Evolutionary conservation across 1,139 yeast genomes (phyloP), one percentile per base, ranked within the genome.

Genomic region (Meyerozyma sp.): DNA sequence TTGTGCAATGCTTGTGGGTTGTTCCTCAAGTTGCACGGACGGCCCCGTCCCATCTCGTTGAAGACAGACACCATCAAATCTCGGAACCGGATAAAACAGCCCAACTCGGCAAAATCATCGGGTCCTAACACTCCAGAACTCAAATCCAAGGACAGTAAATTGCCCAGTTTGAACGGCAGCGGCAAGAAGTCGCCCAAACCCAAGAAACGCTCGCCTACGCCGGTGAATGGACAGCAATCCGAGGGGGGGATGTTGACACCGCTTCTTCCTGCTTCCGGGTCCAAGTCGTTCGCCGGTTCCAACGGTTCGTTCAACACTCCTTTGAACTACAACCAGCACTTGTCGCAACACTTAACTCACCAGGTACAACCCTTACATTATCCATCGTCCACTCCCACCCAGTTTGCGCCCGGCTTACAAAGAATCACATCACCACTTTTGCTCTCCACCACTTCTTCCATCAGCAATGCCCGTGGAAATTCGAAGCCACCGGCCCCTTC

Each of bases 1-100:
- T 74, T 91, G 42, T 91, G 98, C 62, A 91, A 91, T 66, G 98
- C 98, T 4, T 91, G 97, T 68, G 98, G 98, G 0, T 72, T 91
- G 43, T 91, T 91, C 58, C 69, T 91, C 49, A 91, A 91, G 65
- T 74, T 91, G 36, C 98, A 91, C 59, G 96, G 96, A 21, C 77
- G 95, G 44, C 88, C 96, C 28, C 75, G 98, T 55, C 97, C 98
- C 4, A 89, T 89, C 45, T 83, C 93, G 28, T 69, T 91, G 55
- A 91, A 91, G 61, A 89, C 96, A 6, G 96, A 90, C 63, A 90
- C 93, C 21, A 91, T 91, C 59, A 88, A 90, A 65, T 83, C 94
- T 39, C 76, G 97, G 57, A 90, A 90, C 61, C 75, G 98, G 56
- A 85, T 81, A 54, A 82, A 82, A 59, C 79, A 76, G 51, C 73